These are phyloP conservation scores for Diplodia seriata DNA, from an alignment of 2,329 filamentous ascomycete genomes.

Conservation along the genomic window DNA sequence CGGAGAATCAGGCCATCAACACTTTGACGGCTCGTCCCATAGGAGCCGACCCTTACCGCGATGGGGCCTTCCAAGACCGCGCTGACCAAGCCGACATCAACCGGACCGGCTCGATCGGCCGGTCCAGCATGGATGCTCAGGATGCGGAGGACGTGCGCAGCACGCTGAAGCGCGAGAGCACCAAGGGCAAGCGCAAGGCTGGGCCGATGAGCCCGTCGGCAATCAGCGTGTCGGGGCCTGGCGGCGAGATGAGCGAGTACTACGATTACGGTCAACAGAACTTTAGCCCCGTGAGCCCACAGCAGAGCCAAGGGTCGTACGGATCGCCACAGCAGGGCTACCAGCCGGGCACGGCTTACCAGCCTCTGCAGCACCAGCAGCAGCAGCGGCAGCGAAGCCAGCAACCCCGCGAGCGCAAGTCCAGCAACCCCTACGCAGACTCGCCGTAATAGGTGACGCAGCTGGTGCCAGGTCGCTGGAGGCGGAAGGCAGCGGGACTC, in stretches of 20 bases:
- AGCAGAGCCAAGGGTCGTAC: conserved; percentile 25
- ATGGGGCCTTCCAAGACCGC: conserved; percentile 40
- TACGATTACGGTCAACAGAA: conserved; percentile 22
- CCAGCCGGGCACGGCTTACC: conserved; percentile 4
- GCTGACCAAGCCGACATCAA: conserved; percentile 23
- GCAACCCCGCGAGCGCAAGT: conserved; percentile 11
- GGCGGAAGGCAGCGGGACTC: neutral
- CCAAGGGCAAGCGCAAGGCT: conserved; percentile 52
- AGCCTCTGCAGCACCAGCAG: neutral
- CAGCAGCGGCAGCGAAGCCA: conserved; percentile 17
- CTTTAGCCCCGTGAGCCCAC: conserved; percentile 25
- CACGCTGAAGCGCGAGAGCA: conserved; percentile 54
- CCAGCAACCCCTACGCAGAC: conserved; percentile 14
- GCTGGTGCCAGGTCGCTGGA: neutral
- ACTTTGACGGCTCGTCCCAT: conserved; percentile 53
- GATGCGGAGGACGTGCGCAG: conserved; percentile 57
- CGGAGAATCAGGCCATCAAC: conserved; percentile 52
- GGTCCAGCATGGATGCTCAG: conserved; percentile 51
- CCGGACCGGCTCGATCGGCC: conserved; percentile 43
- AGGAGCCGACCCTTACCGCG: conserved; percentile 52
- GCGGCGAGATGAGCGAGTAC: conserved; percentile 5
- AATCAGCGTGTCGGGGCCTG: conserved; percentile 10
- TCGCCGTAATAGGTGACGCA: neutral
- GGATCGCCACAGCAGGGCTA: conserved; percentile 11
- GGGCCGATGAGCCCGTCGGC: conserved; percentile 25